These are phyloP conservation scores for Lactuca saligna DNA, from an alignment of 129 eudicot genomes.

Conservation along the genomic window DNA sequence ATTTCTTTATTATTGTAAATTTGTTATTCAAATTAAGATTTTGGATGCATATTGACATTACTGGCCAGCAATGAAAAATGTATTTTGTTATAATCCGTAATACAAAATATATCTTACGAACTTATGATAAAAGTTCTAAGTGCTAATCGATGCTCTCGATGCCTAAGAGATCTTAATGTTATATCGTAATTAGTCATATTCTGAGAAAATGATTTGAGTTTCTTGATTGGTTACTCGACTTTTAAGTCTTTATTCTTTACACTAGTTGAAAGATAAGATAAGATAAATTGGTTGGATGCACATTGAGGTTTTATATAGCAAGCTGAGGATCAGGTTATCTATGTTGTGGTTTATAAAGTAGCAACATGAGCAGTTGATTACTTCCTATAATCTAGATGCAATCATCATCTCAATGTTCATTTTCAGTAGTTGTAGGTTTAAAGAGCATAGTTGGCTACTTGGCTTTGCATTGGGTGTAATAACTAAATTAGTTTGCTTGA, in stretches of 20 bases:
- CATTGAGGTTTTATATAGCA: conserved; percentile 8
- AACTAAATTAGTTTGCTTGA: conserved; percentile 6
- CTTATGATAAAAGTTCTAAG: neutral
- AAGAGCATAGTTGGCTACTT: conserved; percentile 8
- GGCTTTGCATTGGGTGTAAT: conserved; percentile 11
- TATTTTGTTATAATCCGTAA: neutral
- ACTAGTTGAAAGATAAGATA: neutral
- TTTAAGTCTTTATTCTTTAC: neutral
- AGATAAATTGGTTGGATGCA: conserved; percentile 5
- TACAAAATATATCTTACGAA: neutral
- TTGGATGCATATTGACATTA: conserved; percentile 13
- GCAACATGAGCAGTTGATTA: conserved; percentile 12
- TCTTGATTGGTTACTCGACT: neutral
- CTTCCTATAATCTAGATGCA: neutral
- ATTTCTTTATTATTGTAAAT: conserved; percentile 6
- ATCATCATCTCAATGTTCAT: conserved; percentile 5
- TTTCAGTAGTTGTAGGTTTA: conserved; percentile 9
- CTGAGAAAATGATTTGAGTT: neutral
- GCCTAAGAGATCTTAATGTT: neutral
- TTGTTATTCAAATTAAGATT: neutral
- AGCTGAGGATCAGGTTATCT: conserved; percentile 9
- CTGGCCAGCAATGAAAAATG: neutral
- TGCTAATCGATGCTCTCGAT: conserved; percentile 1
- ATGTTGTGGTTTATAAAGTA: neutral
- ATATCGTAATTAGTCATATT: neutral